phyloP scores from a whole-genome alignment of 2,329 filamentous ascomycete genomes.

The Scortechinia acanthostroma region DNA sequence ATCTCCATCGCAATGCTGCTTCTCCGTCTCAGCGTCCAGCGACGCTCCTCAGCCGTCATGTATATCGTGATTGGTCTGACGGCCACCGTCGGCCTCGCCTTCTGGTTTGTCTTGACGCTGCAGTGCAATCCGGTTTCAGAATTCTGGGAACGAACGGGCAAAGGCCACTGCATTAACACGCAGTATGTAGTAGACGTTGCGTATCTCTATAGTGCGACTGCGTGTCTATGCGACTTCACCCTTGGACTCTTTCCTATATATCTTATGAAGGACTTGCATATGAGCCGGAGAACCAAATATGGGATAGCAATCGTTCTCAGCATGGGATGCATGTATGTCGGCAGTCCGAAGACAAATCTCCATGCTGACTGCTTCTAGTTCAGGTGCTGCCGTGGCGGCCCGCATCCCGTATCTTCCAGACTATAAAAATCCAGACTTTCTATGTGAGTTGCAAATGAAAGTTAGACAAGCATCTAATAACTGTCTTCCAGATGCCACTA shows the following conservation, averaged over 20 bases:
- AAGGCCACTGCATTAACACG: not conserved
- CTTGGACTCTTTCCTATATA: not conserved
- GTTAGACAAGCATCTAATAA: not conserved
- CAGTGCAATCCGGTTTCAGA: not conserved
- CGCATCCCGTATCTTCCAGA: constrained; percentile 3
- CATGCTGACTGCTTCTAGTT: not conserved
- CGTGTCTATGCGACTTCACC: not conserved
- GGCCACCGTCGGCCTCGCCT: not conserved
- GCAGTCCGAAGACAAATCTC: not conserved
- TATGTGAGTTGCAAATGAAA: constrained; percentile 2
- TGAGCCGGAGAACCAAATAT: not conserved
- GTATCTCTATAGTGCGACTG: not conserved
- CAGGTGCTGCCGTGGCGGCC: constrained; percentile 2
- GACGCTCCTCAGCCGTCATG: not conserved
- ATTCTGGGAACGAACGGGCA: not conserved
- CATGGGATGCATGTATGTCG: constrained; percentile 18
- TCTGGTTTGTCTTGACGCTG: not conserved
- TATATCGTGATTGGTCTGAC: not conserved
- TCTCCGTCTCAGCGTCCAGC: not conserved
- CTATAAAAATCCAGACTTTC: constrained; percentile 3
- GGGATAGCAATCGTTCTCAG: constrained; percentile 11
- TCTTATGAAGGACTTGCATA: not conserved
- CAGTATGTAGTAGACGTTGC: not conserved
- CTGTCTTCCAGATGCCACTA: not conserved
- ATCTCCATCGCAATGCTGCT: not conserved